Conservation (phyloP, 352 stramenopile genomes). For the Phytophthora pini region DNA sequence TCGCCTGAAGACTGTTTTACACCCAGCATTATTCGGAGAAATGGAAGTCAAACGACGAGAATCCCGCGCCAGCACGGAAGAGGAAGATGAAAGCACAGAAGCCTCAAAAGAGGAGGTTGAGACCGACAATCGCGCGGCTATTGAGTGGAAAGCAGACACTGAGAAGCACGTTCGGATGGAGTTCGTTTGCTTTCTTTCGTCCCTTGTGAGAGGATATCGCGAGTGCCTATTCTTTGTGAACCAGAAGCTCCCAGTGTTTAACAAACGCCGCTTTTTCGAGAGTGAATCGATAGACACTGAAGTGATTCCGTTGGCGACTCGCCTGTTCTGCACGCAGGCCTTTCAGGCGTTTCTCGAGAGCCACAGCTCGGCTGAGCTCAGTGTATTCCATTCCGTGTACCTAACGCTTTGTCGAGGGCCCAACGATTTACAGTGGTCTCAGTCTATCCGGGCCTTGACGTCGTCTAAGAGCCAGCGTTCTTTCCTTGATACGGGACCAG, state of each 20-base stretch:
- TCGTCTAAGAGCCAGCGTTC: constrained; percentile 32
- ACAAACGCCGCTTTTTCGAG: constrained; percentile 84
- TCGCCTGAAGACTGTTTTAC: constrained; percentile 62
- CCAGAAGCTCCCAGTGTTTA: constrained; percentile 87
- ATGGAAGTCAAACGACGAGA: constrained; percentile 10
- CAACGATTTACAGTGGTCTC: constrained; percentile 61
- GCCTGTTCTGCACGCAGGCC: constrained; percentile 74
- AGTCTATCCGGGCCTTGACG: constrained; percentile 40
- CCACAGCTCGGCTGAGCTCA: constrained; percentile 71
- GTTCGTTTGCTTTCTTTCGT: constrained; percentile 76
- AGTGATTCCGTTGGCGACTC: constrained; percentile 69
- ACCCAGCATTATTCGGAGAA: constrained; percentile 44
- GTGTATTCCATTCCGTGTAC: constrained; percentile 83
- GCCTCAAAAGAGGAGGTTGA: constrained; percentile 6
- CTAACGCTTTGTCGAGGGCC: constrained; percentile 56
- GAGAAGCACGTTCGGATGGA: constrained; percentile 76
- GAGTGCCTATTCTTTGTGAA: constrained; percentile 91
- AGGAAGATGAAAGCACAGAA: constrained; percentile 5
- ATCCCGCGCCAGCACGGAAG: constrained; percentile 6
- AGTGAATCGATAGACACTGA: constrained; percentile 65
- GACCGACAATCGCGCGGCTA: constrained; percentile 11
- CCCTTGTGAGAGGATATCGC: constrained; percentile 78
- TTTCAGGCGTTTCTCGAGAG: constrained; percentile 87
- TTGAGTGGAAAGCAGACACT: constrained; percentile 39
- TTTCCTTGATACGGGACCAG: constrained; percentile 23